A percentile compares a stretch with the other conserved stretches of the same genome.
These are phyloP conservation scores for Populus trichocarpa DNA, from an alignment of 441 rosid species.

Conservation along the genomic window DNA sequence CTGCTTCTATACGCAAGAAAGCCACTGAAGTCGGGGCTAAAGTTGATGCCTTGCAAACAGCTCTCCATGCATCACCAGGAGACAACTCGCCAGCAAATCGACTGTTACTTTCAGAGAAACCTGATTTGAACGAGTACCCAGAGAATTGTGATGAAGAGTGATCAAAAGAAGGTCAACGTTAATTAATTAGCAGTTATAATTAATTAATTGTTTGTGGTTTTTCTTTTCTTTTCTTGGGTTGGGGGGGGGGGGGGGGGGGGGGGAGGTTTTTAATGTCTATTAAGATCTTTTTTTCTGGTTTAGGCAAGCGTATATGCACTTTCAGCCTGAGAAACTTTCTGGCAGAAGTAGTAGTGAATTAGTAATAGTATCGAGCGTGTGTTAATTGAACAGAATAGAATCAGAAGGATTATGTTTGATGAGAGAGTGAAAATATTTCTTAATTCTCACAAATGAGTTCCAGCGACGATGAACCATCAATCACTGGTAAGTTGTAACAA, in stretches of 20 bases:
- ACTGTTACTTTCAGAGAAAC: slow-evolving; percentile 39
- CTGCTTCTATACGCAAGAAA: slow-evolving; percentile 74
- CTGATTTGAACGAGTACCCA: slow-evolving; percentile 70
- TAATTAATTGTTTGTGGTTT: background rate
- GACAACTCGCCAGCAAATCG: background rate
- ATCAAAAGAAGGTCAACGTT: background rate
- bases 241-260: too few relatives aligned
- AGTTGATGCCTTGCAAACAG: slow-evolving; percentile 61
- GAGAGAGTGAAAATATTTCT: too few relatives aligned
- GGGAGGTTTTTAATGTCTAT: background rate
- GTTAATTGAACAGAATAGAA: too few relatives aligned
- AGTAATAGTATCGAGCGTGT: too few relatives aligned
- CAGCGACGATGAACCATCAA: background rate
- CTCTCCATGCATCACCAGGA: slow-evolving; percentile 26
- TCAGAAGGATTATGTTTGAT: too few relatives aligned
- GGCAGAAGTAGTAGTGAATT: background rate
- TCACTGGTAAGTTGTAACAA: background rate
- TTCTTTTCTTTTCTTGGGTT: background rate
- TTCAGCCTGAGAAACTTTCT: slow-evolving; percentile 10
- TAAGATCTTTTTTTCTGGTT: background rate
- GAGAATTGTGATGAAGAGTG: slow-evolving; percentile 52
- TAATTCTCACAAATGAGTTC: background rate
- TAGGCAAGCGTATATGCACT: background rate
- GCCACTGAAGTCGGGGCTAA: slow-evolving; percentile 78
- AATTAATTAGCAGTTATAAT: background rate